phyloP scores from a whole-genome alignment of 495 filamentous ascomycete species.

The Bombardia bombarda region DNA sequence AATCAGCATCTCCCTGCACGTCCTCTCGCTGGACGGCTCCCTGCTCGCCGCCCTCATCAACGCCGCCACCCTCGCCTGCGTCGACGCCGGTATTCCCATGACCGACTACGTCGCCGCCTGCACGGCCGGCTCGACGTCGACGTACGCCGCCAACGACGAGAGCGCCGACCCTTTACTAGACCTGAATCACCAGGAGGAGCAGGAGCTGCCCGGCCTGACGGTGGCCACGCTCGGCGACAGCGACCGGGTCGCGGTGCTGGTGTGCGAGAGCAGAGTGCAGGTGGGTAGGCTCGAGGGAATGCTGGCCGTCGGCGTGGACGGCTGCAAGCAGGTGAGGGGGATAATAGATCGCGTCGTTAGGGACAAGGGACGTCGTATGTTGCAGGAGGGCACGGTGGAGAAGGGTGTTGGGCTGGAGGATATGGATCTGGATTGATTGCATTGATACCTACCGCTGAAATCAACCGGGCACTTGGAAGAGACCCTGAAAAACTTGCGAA shows the following conservation, averaged over 20 bases:
- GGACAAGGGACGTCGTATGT: slow-evolving; percentile 53
- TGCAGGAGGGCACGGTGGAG: slow-evolving; percentile 49
- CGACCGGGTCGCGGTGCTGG: slow-evolving; percentile 69
- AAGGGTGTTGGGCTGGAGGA: slow-evolving; percentile 31
- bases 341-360: slow-evolving; percentile 66
- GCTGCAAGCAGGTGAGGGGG: slow-evolving; percentile 76
- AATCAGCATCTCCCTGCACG: slow-evolving; percentile 72
- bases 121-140: slow-evolving; percentile 70
- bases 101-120: slow-evolving; percentile 81
- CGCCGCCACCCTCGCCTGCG: slow-evolving; percentile 81
- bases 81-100: slow-evolving; percentile 95
- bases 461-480: too few relatives aligned
- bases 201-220: slow-evolving; percentile 83
- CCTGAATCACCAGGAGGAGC: slow-evolving; percentile 77
- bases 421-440: slow-evolving; percentile 36
- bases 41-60: slow-evolving; percentile 86
- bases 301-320: slow-evolving; percentile 85
- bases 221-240: slow-evolving; percentile 64
- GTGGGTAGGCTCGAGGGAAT: slow-evolving; percentile 76
- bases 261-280: slow-evolving; percentile 79
- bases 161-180: slow-evolving; percentile 82
- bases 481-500: too few relatives aligned
- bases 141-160: slow-evolving; percentile 55
- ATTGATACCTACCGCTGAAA: too few relatives aligned
- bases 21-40: slow-evolving; percentile 86